Conservation (phyloP, 2,329 filamentous ascomycete species). For the Monosporascus sp. region DNA sequence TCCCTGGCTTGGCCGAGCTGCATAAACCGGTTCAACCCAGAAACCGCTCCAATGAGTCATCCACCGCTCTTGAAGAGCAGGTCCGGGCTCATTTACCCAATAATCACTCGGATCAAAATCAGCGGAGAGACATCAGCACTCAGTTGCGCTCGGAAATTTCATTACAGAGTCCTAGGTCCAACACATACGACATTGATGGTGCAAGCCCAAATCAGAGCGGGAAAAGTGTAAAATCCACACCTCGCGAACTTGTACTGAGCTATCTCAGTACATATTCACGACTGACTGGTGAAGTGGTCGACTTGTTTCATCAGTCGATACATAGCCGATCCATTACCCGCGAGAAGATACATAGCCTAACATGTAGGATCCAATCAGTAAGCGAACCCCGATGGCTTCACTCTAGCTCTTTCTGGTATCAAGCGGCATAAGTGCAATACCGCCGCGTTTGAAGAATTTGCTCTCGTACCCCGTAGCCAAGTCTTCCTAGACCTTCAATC, state of each 20-base stretch:
- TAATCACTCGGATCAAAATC: background rate
- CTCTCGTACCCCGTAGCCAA: too few species aligned
- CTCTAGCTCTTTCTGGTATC: background rate
- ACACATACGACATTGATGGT: background rate
- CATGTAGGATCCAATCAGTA: slow-evolving; percentile 1
- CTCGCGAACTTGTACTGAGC: background rate
- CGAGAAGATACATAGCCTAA: slow-evolving; percentile 5
- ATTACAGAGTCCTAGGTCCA: background rate
- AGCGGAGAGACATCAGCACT: background rate
- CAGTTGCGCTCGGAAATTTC: background rate
- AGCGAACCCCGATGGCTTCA: background rate
- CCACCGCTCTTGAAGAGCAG: background rate
- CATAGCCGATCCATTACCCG: slow-evolving; percentile 3
- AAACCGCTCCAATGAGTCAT: background rate
- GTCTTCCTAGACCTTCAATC: background rate
- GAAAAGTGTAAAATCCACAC: background rate
- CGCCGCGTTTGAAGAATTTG: too few species aligned
- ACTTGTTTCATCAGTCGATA: slow-evolving; percentile 7
- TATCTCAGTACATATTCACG: slow-evolving; percentile 3
- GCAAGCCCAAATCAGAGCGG: background rate
- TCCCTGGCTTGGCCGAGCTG: slow-evolving; percentile 22
- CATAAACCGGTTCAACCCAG: slow-evolving; percentile 16
- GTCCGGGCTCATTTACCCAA: slow-evolving; percentile 3
- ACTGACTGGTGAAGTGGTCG: slow-evolving; percentile 4
- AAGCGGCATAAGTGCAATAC: background rate